phyloP scores from a whole-genome alignment of 2,329 filamentous ascomycete genomes.

The Neocatenulostroma microsporum region DNA sequence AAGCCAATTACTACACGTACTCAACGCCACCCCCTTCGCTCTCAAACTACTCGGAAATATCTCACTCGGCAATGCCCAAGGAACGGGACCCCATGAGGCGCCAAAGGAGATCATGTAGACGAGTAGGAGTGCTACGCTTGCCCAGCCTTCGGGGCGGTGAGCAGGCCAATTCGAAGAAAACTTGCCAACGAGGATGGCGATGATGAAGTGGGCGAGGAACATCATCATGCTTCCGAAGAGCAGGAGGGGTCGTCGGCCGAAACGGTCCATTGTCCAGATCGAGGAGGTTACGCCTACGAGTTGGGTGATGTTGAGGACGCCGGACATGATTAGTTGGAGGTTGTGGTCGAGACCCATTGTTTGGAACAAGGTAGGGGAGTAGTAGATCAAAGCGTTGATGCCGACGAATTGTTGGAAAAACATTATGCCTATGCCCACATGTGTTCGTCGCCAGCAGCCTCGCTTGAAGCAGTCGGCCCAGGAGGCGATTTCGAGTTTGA shows the following conservation, averaged over 20 bases:
- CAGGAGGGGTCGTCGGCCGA: constrained; percentile 35
- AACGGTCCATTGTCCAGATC: constrained; percentile 38
- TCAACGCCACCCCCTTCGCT: constrained; percentile 55
- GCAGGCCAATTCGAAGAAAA: constrained; percentile 38
- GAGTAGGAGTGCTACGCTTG: constrained; percentile 22
- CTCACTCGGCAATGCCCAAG: constrained; percentile 40
- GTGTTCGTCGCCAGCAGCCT: constrained; percentile 41
- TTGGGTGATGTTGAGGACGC: constrained; percentile 38
- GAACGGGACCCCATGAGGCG: constrained; percentile 33
- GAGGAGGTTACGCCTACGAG: constrained; percentile 35
- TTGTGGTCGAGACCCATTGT: constrained; percentile 32
- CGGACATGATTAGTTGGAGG: constrained; percentile 35
- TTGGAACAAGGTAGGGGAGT: constrained; percentile 39
- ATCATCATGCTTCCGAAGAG: constrained; percentile 40
- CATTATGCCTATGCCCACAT: constrained; percentile 46
- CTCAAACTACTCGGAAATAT: constrained; percentile 56
- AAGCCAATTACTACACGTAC: constrained; percentile 41
- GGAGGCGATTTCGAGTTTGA: constrained; percentile 39
- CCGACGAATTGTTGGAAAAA: constrained; percentile 49
- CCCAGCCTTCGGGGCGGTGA: constrained; percentile 43
- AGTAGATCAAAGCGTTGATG: constrained; percentile 43
- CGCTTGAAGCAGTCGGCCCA: constrained; percentile 44
- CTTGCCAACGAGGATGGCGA: constrained; percentile 48
- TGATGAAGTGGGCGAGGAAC: constrained; percentile 42
- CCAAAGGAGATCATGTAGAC: constrained; percentile 37